Base-by-base conservation (phyloP, 306 rosid genomes). In the Gillenia trifoliata region DNA sequence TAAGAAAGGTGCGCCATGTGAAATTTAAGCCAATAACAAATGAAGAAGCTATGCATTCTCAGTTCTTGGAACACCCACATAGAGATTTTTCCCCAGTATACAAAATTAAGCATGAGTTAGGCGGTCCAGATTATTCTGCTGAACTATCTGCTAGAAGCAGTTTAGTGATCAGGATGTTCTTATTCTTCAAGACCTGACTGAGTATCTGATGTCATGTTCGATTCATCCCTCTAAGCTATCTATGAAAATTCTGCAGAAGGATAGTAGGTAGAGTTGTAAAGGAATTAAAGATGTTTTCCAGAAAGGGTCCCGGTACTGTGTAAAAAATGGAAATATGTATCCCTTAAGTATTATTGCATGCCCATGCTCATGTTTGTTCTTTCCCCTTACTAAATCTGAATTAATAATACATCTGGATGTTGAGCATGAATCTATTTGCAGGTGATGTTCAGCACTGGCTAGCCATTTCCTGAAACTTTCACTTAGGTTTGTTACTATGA, bases 401-500 rank as follows among this genome's bases (percentile, higher is more conserved):
- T 56, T 63, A 59, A 17, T 64, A 72, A 66, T 43, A 29, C 80
- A 33, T 79, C 19, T 59, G 41, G 17, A n/a, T 68, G 79, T 83
- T 65, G 64, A 73, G 54, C 50, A 34, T n/a, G 66, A 70, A 70
- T 33, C 77, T 77, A 65, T 60, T 81, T 85, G 82, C 93, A 93
- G 98, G 97, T 93, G 82, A 91, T 93, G 97, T 91, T 93, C 90
- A 91, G 98, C 84, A 85, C 91, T 25, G 97, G 87, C 71, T 83
- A 73, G 66, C 88, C 93, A 9, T 91, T 86, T 82, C 97, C 98
- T 68, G 98, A 93, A 84, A 83, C 88, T 67, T 93, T 81, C 80
- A 87, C 84, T 86, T 93, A 85, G 98, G 98, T 93, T 49, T 49
- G 55, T 49, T 13, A 49, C n/a, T n/a, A n/a, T n/a, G n/a, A n/a